phyloP scores from a whole-genome alignment of 2,329 filamentous ascomycete species.

The Diaporthe ilicicola region DNA sequence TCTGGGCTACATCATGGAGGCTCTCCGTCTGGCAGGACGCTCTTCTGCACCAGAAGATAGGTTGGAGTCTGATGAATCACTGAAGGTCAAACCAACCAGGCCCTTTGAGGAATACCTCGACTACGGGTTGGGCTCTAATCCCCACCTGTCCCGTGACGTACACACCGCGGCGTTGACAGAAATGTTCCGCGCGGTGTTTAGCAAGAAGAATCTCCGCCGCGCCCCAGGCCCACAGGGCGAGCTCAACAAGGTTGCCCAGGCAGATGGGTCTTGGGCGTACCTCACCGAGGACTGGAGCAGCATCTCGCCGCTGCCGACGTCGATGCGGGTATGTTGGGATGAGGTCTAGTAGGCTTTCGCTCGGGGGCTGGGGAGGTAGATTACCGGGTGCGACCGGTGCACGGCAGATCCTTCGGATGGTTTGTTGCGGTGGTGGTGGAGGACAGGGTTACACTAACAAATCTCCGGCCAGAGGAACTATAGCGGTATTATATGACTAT shows the following conservation, averaged over 20 bases:
- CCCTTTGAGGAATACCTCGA: conserved; percentile 71
- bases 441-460: neutral
- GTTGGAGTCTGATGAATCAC: conserved; percentile 53
- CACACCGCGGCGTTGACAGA: conserved; percentile 70
- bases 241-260: conserved; percentile 69
- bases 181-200: conserved; percentile 73
- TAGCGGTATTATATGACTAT: neutral
- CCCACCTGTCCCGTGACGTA: conserved; percentile 68
- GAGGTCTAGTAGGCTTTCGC: no score
- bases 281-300: conserved; percentile 71
- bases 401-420: conserved; percentile 13
- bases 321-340: conserved; percentile 46
- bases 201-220: conserved; percentile 66
- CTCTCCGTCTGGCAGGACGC: conserved; percentile 72
- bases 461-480: neutral
- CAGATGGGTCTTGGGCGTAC: conserved; percentile 66
- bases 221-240: conserved; percentile 71
- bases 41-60: conserved; percentile 69
- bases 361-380: no score
- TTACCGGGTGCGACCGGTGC: neutral
- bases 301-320: conserved; percentile 41
- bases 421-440: no score
- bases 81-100: conserved; percentile 69
- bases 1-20: conserved; percentile 76
- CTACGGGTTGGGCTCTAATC: conserved; percentile 69